Evolutionary conservation across 495 filamentous ascomycete genomes (phyloP).

Genomic region (Neurospora sp.): DNA sequence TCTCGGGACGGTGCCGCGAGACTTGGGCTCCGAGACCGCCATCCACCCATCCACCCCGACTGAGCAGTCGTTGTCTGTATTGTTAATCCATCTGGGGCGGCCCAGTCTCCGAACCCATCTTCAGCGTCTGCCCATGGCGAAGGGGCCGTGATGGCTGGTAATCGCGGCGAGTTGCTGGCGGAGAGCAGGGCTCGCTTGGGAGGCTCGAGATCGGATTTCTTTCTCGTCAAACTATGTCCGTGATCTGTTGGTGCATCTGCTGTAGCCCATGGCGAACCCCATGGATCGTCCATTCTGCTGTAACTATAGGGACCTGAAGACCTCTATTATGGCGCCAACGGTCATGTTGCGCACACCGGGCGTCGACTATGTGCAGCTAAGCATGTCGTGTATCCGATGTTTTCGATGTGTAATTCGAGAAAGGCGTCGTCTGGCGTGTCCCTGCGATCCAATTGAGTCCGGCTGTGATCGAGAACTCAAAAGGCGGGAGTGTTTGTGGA

Average conservation of each 20-base stretch:
- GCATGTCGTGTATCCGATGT: constrained; percentile 7
- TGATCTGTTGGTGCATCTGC: constrained; percentile 24
- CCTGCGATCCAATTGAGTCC: not conserved
- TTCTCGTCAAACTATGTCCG: constrained; percentile 19
- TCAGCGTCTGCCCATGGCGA: constrained; percentile 40
- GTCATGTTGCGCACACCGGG: constrained; percentile 17
- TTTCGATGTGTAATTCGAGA: not conserved
- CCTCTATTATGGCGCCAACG: constrained; percentile 4
- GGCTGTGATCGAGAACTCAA: not conserved
- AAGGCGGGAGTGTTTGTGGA: not conserved
- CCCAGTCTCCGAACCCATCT: constrained; percentile 34
- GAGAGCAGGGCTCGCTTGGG: constrained; percentile 37
- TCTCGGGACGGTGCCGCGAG: constrained; percentile 17
- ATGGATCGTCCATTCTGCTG: constrained; percentile 46
- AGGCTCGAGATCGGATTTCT: constrained; percentile 30
- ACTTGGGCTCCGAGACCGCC: constrained; percentile 23
- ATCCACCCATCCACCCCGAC: constrained; percentile 29
- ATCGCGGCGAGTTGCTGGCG: constrained; percentile 19
- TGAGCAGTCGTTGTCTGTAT: constrained; percentile 6
- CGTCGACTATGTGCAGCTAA: not conserved
- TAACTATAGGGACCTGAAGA: not conserved
- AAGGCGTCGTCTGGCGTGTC: not conserved
- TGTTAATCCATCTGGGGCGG: constrained; percentile 12
- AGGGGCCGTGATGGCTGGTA: constrained; percentile 18
- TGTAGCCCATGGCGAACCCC: constrained; percentile 42